A percentile compares a stretch with the other conserved stretches of the same genome.
Conservation (phyloP, 1,284 basidiomycete genomes). For the Exsudoporus floridanus region DNA sequence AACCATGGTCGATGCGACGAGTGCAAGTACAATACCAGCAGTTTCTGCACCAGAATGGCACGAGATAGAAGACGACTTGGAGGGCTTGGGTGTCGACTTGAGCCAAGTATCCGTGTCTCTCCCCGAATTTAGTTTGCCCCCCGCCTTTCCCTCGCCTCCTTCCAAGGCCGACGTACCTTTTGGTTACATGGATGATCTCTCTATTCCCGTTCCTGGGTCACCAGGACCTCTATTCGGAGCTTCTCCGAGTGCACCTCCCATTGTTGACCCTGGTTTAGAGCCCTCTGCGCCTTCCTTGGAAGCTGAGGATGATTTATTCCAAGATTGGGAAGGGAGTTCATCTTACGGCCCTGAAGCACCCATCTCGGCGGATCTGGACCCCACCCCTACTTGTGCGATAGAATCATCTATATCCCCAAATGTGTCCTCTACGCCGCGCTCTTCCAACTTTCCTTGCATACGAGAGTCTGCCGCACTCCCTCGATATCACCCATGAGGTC, state of each 20-base stretch:
- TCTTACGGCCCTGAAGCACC: not conserved
- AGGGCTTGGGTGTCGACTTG: conserved; percentile 10
- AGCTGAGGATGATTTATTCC: conserved; percentile 29
- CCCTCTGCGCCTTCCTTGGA: conserved; percentile 40
- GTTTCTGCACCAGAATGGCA: conserved; percentile 33
- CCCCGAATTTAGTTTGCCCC: conserved; percentile 10
- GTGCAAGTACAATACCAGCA: not conserved
- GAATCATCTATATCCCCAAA: not conserved
- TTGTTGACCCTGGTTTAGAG: conserved; percentile 23
- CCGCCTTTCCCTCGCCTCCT: conserved; percentile 37
- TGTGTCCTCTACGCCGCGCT: not conserved
- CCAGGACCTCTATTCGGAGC: conserved; percentile 49
- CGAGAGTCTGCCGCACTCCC: conserved; percentile 20
- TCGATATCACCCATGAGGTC: conserved; percentile 29
- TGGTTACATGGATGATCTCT: conserved; percentile 41
- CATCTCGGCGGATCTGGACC: not conserved
- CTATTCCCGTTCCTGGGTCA: conserved; percentile 36
- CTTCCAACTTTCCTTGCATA: conserved; percentile 3
- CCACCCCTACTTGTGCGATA: not conserved
- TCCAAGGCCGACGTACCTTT: conserved; percentile 44
- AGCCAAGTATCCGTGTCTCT: conserved; percentile 5
- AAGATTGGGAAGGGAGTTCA: conserved; percentile 22
- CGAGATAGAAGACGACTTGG: conserved; percentile 27
- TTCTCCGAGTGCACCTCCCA: conserved; percentile 32
- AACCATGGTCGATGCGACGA: not conserved